phyloP scores from a whole-genome alignment of 106 monocot genomes.

The Amphibolis antarctica region DNA sequence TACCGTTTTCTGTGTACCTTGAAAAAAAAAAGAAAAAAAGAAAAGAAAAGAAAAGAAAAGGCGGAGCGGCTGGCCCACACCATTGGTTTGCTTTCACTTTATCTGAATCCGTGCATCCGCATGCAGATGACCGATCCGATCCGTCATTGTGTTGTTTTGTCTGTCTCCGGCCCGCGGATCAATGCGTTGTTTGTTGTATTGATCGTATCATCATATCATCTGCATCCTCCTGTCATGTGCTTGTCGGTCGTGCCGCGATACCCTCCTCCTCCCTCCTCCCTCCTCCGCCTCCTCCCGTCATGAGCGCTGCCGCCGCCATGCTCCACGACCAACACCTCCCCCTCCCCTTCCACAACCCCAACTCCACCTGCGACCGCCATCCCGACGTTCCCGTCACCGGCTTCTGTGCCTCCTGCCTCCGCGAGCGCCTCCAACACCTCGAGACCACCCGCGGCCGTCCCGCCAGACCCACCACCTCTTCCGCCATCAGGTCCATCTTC shows the following conservation, averaged over 20 bases:
- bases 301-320: background rate
- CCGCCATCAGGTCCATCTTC: slow-evolving; percentile 13
- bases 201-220: too few species aligned
- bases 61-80: background rate
- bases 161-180: too few species aligned
- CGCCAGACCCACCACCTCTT: background rate
- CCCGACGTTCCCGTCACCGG: slow-evolving; percentile 12
- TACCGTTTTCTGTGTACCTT: background rate
- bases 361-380: slow-evolving; percentile 14
- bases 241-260: background rate
- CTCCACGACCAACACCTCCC: background rate
- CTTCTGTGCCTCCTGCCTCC: slow-evolving; percentile 17
- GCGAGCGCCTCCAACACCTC: slow-evolving; percentile 13
- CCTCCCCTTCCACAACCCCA: background rate
- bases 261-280: background rate
- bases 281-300: background rate
- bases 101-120: too few species aligned
- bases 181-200: too few species aligned
- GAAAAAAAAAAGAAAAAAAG: background rate
- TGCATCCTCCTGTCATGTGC: background rate
- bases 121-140: too few species aligned
- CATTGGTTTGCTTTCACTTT: background rate
- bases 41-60: too few species aligned
- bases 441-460: background rate
- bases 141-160: background rate